Evolutionary conservation across 2,329 filamentous ascomycete species (phyloP).

Genomic region (Fusarium sp.): DNA sequence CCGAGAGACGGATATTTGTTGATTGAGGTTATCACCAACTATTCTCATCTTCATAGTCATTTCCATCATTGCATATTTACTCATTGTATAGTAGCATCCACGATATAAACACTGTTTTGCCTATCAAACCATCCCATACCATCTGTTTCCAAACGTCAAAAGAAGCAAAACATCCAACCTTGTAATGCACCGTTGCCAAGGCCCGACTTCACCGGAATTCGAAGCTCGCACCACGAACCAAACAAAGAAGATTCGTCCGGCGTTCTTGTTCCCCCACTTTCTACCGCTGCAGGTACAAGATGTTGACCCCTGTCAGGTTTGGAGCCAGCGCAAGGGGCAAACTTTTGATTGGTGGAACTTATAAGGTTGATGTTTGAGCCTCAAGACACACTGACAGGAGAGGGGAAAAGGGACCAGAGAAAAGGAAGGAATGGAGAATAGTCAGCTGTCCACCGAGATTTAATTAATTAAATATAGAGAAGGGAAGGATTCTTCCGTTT

Average conservation of each 20-base stretch:
- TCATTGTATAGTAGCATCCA: not conserved
- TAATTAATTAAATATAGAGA: not conserved
- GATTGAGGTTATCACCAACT: not conserved
- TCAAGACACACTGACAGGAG: conserved; percentile 29
- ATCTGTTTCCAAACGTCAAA: conserved; percentile 8
- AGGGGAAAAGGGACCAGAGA: not conserved
- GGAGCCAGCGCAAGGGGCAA: conserved; percentile 45
- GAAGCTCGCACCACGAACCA: conserved; percentile 35
- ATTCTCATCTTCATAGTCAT: not conserved
- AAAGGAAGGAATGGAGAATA: not conserved
- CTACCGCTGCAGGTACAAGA: not conserved
- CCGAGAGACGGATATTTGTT: not conserved
- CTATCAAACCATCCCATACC: conserved; percentile 13
- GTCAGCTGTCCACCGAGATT: not conserved
- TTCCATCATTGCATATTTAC: not conserved
- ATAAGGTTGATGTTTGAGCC: conserved; percentile 43
- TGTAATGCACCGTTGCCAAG: conserved; percentile 35
- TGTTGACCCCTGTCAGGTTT: conserved; percentile 20
- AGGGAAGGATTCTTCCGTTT: conserved; percentile 1
- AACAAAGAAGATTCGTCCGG: conserved; percentile 8
- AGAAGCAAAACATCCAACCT: not conserved
- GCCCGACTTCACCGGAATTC: conserved; percentile 46
- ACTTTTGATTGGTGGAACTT: conserved; percentile 44
- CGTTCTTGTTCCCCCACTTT: not conserved
- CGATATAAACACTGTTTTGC: not conserved